Base-by-base conservation (phyloP, 106 monocot genomes). In the Phalaenopsis equestris region DNA sequence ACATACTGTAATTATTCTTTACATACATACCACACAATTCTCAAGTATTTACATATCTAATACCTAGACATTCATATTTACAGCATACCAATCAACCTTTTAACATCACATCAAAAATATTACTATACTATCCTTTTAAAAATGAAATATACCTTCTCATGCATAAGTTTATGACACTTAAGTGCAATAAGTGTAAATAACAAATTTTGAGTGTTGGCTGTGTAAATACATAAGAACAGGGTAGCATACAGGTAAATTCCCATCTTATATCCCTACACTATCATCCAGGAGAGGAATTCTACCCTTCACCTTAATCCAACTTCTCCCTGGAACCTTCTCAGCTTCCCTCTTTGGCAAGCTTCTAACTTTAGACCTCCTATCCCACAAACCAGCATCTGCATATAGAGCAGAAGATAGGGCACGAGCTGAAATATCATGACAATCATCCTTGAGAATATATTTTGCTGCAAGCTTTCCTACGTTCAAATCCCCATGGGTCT, bases 291-390 rank as follows among this genome's bases (percentile, higher is more conserved):
- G 61, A 61, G 61, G 52, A 61, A 61, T 21, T 61, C 61, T 61
- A 5, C 61, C 4, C 61, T 61, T 21, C 18, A 61, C 61, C 21
- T 61, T n/a, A 61, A 61, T 61, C 61, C n/a, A 82, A 77, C 82
- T 86, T 73, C 79, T 61, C 24, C 86, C 82, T 17, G 82, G 57
- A 21, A 73, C 74, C 67, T 86, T 82, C 79, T 82, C 78, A 4
- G 42, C 12, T 55, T 79, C 82, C 23, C 15, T 58, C 15, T 67
- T 75, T n/a, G 16, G 6, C 37, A 11, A 12, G 1, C 16, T 8
- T 78, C 79, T 79, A 55, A 68, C 23, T 55, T 75, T 46, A 49
- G 79, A 79, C 55, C n/a, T 86, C 58, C 67, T 41, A 56, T 75
- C 64, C 78, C 74, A 79, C 56, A 79, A 8, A 3, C 67, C 79